Base-by-base conservation (phyloP, 1,284 basidiomycete species). In the Vanrija pseudolonga region DNA sequence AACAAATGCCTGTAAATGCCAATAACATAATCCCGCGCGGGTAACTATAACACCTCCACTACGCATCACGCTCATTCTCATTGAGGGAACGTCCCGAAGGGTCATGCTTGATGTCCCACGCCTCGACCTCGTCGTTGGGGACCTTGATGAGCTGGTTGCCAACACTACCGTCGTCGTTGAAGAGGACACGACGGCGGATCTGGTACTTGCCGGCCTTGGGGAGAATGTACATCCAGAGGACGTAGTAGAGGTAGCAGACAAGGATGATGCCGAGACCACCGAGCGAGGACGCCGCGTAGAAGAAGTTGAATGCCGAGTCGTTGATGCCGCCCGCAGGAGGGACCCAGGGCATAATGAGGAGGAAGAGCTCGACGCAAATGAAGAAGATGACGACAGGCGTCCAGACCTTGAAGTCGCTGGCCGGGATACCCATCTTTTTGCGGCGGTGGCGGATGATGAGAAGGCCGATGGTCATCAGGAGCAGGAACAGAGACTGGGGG, bases 321-420 rank as follows among this genome's bases (percentile, higher is more conserved):
- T 64, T 61, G 57, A 64, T 51, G n/a, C 65, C 63, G 1, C 65
- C 63, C 15, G 64, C 54, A 20, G 76, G 77, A 2, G 76, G 77
- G 15, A 77, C 64, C 76, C 76, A 82, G 5, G 81, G 80, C 60
- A 81, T 77, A 45, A 80, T 67, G 39, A 82, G 73, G 17, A 82
- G 65, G 61, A 79, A 80, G 15, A 80, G 63, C n/a, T 72, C 68
- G 56, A 77, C 64, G 0, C 72, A 50, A 45, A 81, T 71, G 18
- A 75, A 67, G 54, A 82, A 64, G n/a, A 78, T 19, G 23, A 73
- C 52, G 14, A 62, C 76, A 6, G 62, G 56, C 52, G 78, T 76
- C 76, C 78, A 80, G 8, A 77, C 74, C 36, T 71, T 68, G 65
- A 76, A 81, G 56, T 76, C 75, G 6, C 68, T 58, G 3, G 58